Conservation (phyloP, 192 early-diverging fungal genomes). For the Backusella westeae region DNA sequence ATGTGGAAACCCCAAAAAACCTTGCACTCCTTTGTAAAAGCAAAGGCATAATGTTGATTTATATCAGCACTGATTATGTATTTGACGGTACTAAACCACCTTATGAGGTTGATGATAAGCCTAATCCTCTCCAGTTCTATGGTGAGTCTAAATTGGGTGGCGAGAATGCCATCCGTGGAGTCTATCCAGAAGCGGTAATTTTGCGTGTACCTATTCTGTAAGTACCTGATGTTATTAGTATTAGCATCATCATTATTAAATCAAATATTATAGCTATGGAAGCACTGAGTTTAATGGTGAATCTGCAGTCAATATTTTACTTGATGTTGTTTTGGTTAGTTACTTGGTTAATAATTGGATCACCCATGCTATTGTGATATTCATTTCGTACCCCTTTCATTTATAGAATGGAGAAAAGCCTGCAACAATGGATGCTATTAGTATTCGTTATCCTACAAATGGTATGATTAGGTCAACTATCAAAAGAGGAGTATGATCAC, state of each 20-base stretch:
- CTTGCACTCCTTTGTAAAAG: constrained; percentile 54
- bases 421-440: constrained; percentile 66
- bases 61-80: constrained; percentile 92
- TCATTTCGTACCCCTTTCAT: not conserved
- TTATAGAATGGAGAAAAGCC: constrained; percentile 41
- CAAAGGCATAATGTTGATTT: constrained; percentile 61
- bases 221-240: not conserved
- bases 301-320: constrained; percentile 73
- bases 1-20: constrained; percentile 58
- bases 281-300: constrained; percentile 62
- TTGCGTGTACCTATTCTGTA: constrained; percentile 81
- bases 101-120: constrained; percentile 63
- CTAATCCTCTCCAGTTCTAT: constrained; percentile 84
- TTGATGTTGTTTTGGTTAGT: constrained; percentile 60
- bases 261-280: constrained; percentile 51
- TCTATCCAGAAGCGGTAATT: constrained; percentile 59
- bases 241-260: not conserved
- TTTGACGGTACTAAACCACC: constrained; percentile 86
- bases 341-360: not conserved
- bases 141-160: constrained; percentile 79
- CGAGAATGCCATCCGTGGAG: constrained; percentile 58
- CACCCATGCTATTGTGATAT: not conserved
- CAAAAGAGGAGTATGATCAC: not conserved
- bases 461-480: constrained; percentile 33
- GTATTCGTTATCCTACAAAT: constrained; percentile 81